These are phyloP conservation scores for Neonectria sp. DNA, from an alignment of 2,329 filamentous ascomycete genomes.

Conservation along the genomic window DNA sequence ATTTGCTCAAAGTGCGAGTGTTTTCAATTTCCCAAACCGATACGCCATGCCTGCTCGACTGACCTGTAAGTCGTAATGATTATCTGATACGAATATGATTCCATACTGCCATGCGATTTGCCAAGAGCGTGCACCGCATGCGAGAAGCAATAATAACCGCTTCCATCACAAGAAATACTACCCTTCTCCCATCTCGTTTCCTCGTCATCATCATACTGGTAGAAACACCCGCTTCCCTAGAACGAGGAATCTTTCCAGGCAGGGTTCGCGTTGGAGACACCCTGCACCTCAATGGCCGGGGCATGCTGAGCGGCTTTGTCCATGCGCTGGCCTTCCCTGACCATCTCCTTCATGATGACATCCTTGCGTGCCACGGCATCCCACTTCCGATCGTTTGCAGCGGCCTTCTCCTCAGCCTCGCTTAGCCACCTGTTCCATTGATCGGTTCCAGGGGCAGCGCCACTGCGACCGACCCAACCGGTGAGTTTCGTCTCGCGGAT, in stretches of 20 bases:
- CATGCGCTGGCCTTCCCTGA: conserved; percentile 31
- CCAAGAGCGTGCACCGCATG: background rate
- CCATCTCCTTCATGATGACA: conserved; percentile 59
- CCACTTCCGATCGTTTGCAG: conserved; percentile 55
- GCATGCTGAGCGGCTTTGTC: conserved; percentile 51
- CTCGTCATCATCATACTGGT: conserved; percentile 11
- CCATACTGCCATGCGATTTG: background rate
- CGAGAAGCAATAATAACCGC: background rate
- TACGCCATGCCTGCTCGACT: background rate
- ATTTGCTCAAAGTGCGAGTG: background rate
- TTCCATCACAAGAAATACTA: background rate
- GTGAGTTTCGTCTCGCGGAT: conserved; percentile 68
- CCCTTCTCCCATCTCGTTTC: background rate
- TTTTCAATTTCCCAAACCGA: background rate
- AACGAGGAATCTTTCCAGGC: conserved; percentile 46
- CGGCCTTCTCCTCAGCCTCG: conserved; percentile 61
- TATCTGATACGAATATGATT: background rate
- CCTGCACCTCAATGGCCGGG: conserved; percentile 47
- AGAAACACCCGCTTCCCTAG: conserved; percentile 22
- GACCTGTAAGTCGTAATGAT: background rate
- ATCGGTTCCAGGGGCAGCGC: conserved; percentile 66
- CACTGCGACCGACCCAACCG: conserved; percentile 67
- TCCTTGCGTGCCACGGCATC: conserved; percentile 65
- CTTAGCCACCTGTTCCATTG: conserved; percentile 70
- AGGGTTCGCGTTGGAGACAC: conserved; percentile 28